These are phyloP conservation scores for Ricinus communis DNA, from an alignment of 345 rosid genomes.

Conservation along the genomic window DNA sequence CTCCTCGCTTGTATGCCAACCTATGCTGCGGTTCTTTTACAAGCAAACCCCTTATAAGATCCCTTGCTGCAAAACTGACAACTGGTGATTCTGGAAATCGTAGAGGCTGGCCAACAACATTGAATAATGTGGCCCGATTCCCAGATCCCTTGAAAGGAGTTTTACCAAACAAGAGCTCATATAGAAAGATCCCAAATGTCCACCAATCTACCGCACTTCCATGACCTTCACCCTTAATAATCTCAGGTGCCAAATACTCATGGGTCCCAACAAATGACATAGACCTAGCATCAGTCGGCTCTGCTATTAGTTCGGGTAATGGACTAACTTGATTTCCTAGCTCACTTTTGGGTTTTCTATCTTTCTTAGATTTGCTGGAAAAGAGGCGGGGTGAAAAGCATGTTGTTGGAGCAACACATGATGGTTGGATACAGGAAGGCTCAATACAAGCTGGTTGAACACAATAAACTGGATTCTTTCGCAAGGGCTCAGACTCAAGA, in stretches of 20 bases:
- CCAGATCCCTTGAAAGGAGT: constrained; percentile 95
- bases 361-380: constrained; percentile 81
- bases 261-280: constrained; percentile 97
- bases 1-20: constrained; percentile 81
- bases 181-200: constrained; percentile 87
- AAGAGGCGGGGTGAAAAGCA: constrained; percentile 87
- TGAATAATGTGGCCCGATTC: constrained; percentile 77
- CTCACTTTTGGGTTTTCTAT: constrained; percentile 64
- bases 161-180: constrained; percentile 81
- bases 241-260: constrained; percentile 87
- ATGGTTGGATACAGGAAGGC: constrained; percentile 80
- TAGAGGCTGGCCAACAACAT: constrained; percentile 91
- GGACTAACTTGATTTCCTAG: constrained; percentile 76
- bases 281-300: constrained; percentile 88
- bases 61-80: constrained; percentile 84
- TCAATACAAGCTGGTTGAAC: constrained; percentile 82
- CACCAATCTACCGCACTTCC: constrained; percentile 99
- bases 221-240: constrained; percentile 92
- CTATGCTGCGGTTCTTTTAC: constrained; percentile 88
- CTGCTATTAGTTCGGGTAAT: constrained; percentile 85
- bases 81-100: constrained; percentile 76
- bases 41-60: constrained; percentile 71
- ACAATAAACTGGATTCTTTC: constrained; percentile 68
- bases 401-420: constrained; percentile 77
- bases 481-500: constrained; percentile 60